A percentile compares a stretch with the other conserved stretches of the same genome.
phyloP scores from a whole-genome alignment of 2,329 filamentous ascomycete genomes.

The Huntiella omanensis region DNA sequence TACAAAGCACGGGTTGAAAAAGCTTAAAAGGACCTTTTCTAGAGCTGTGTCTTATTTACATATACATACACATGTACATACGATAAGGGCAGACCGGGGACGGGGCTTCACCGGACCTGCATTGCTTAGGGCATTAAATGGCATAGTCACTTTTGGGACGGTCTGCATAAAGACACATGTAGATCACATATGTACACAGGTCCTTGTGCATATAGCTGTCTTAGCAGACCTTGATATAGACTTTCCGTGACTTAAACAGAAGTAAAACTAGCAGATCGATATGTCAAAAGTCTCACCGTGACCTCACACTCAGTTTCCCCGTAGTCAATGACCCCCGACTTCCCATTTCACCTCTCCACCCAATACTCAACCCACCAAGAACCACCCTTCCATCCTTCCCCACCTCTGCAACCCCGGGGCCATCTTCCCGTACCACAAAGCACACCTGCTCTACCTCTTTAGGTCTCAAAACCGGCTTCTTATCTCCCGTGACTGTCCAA shows the following conservation, averaged over 20 bases:
- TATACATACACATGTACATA: no score
- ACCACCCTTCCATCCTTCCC: constrained; percentile 38
- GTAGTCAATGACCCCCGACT: constrained; percentile 76
- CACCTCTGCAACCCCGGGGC: constrained; percentile 19
- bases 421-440: constrained; percentile 36
- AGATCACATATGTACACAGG: no score
- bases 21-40: no score
- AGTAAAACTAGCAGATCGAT: not conserved
- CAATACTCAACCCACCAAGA: constrained; percentile 67
- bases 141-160: no score
- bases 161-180: no score
- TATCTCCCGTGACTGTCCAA: constrained; percentile 27
- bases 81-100: no score
- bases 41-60: no score
- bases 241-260: not conserved
- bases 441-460: constrained; percentile 48
- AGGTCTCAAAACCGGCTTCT: constrained; percentile 38
- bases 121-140: no score
- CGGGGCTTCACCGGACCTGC: no score
- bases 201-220: not conserved
- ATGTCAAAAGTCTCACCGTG: not conserved
- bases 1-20: no score
- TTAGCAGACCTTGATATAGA: not conserved
- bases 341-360: constrained; percentile 81
- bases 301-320: constrained; percentile 49